Evolutionary conservation across 179 eudicot genomes (phyloP).

Genomic region (Patellifolia procumbens): DNA sequence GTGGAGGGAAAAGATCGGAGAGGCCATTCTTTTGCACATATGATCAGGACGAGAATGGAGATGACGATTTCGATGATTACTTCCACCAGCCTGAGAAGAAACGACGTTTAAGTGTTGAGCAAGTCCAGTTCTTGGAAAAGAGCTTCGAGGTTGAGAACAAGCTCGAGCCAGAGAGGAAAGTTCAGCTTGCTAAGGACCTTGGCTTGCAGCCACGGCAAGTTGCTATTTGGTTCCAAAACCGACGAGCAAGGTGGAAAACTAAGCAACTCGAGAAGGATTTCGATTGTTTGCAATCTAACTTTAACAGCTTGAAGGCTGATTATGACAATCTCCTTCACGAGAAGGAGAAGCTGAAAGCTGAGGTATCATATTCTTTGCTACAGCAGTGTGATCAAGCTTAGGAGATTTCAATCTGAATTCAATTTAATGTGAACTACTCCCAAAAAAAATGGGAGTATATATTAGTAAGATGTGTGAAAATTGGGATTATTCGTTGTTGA

Average conservation of each 20-base stretch:
- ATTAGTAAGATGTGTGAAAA: no score
- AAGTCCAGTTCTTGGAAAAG: constrained; percentile 71
- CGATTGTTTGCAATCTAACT: constrained; percentile 52
- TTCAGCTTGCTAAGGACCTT: constrained; percentile 79
- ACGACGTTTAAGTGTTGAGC: constrained; percentile 65
- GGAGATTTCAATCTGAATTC: neutral
- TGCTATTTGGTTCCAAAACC: constrained; percentile 86
- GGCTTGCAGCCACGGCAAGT: constrained; percentile 84
- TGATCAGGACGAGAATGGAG: constrained; percentile 59
- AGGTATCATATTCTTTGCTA: constrained; percentile 38
- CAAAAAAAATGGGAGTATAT: no score
- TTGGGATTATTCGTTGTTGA: no score
- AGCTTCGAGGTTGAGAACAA: constrained; percentile 69
- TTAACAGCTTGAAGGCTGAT: constrained; percentile 52
- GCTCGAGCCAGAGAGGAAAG: constrained; percentile 77
- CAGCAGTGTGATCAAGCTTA: neutral
- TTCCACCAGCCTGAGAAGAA: constrained; percentile 75
- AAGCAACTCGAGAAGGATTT: constrained; percentile 73
- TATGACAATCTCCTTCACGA: constrained; percentile 65
- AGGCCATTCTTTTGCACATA: constrained; percentile 53
- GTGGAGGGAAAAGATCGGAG: constrained; percentile 46
- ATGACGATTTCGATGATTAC: constrained; percentile 66
- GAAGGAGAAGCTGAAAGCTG: constrained; percentile 59
- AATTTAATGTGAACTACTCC: neutral
- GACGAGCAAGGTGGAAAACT: constrained; percentile 86